Percentiles rank a stretch among this genome's conserved stretches.
phyloP scores from a whole-genome alignment of 805 yeast genomes.

The baker's yeast (Saccharomyces cerevisiae) region DNA sequence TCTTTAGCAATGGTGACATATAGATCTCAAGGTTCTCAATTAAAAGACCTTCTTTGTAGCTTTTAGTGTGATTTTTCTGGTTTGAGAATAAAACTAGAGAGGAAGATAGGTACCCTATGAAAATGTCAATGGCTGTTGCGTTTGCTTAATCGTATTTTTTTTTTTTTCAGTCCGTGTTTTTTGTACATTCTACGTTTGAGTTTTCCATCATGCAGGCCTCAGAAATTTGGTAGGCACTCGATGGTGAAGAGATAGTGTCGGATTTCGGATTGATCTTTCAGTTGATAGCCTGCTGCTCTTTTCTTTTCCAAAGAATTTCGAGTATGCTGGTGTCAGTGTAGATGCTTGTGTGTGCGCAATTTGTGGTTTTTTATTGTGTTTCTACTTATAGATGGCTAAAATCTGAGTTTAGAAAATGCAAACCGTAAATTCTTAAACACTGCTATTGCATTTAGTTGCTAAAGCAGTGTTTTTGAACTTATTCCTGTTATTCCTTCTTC shows the following conservation, averaged over 20 bases:
- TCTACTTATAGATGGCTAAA: background rate
- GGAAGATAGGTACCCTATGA: background rate
- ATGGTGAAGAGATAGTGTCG: background rate
- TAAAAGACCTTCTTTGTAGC: background rate
- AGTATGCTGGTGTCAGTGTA: background rate
- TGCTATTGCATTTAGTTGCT: background rate
- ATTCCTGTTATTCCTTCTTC: background rate
- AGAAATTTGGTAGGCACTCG: background rate
- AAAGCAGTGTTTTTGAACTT: background rate
- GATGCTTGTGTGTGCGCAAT: background rate
- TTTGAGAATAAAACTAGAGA: background rate
- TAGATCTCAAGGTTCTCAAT: background rate
- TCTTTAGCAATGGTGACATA: background rate
- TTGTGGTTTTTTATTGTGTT: background rate
- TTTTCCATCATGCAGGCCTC: background rate
- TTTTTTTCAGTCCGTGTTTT: background rate
- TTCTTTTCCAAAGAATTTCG: background rate
- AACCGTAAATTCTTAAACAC: background rate
- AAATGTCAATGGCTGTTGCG: background rate
- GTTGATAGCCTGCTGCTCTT: background rate
- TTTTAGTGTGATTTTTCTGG: background rate
- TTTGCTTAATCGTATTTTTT: background rate
- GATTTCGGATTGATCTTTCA: background rate
- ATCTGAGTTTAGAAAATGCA: background rate
- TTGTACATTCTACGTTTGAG: background rate